phyloP scores from a whole-genome alignment of 352 stramenopile genomes.

The Phytopythium cucurbitacearum region DNA sequence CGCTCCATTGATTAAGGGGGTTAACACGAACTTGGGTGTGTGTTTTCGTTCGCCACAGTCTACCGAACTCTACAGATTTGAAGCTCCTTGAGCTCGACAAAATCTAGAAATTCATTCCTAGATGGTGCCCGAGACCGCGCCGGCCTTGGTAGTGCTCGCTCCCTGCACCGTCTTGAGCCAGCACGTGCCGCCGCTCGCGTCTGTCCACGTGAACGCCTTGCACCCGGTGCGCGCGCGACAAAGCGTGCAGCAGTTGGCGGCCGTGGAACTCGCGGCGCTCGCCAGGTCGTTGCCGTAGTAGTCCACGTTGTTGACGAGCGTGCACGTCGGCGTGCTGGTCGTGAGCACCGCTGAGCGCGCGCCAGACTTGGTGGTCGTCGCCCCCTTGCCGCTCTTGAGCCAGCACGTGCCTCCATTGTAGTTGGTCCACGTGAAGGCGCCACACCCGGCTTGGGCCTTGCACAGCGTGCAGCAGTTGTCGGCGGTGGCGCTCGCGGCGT shows the following conservation, averaged over 20 bases:
- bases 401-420: slow-evolving; percentile 46
- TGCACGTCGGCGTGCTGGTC: background rate
- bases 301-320: slow-evolving; percentile 10
- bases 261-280: slow-evolving; percentile 18
- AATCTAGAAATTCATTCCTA: background rate
- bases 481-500: slow-evolving; percentile 10
- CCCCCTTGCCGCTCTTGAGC: slow-evolving; percentile 42
- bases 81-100: background rate
- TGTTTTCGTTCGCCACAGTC: too few relatives aligned
- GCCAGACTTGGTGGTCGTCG: slow-evolving; percentile 6
- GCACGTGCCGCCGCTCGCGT: slow-evolving; percentile 46
- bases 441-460: slow-evolving; percentile 25
- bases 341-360: slow-evolving; percentile 11
- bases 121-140: slow-evolving; percentile 23
- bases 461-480: slow-evolving; percentile 29
- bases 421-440: slow-evolving; percentile 46
- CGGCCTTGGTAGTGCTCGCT: slow-evolving; percentile 7
- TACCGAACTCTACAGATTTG: too few relatives aligned
- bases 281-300: slow-evolving; percentile 35
- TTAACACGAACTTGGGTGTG: too few relatives aligned
- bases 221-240: slow-evolving; percentile 22
- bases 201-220: slow-evolving; percentile 44
- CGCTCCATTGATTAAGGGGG: background rate
- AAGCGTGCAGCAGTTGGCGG: slow-evolving; percentile 29
- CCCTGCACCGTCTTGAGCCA: slow-evolving; percentile 48